Conservation (phyloP, 176 grass and related monocot genomes). For the Neostapfia colusana region DNA sequence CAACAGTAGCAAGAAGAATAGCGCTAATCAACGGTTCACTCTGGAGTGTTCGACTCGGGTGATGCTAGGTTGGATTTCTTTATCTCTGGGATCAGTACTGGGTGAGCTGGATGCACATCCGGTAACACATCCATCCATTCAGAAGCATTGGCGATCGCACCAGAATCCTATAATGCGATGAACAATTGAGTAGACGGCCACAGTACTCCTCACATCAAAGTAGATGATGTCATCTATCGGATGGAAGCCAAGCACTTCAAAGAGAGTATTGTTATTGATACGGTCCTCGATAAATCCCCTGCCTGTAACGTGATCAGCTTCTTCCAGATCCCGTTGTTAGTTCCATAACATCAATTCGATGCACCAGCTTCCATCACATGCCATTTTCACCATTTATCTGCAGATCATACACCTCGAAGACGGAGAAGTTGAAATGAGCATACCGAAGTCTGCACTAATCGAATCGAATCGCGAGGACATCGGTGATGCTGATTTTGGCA, state of each 20-base stretch:
- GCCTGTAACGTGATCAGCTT: neutral
- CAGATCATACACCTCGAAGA: neutral
- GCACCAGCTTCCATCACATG: neutral
- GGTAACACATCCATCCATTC: neutral
- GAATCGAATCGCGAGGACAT: neutral
- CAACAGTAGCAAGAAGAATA: neutral
- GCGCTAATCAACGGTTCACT: neutral
- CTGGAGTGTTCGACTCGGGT: neutral
- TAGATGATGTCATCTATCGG: neutral
- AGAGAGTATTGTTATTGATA: neutral
- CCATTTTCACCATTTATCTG: neutral
- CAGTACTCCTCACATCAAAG: neutral
- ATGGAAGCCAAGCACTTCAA: neutral
- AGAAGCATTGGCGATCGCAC: neutral
- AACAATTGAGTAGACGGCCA: neutral
- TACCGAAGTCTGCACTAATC: neutral
- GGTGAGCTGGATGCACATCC: neutral
- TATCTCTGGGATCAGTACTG: neutral
- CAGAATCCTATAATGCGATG: neutral
- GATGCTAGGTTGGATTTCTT: neutral
- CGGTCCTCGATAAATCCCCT: neutral
- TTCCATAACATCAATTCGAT: constrained; percentile 7
- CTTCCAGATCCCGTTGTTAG: neutral
- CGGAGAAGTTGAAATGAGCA: neutral
- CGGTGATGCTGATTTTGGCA: no score